A percentile compares a stretch with the other conserved stretches of the same genome.
Conservation (phyloP, 352 stramenopile species). For the Phytophthora citricola region DNA sequence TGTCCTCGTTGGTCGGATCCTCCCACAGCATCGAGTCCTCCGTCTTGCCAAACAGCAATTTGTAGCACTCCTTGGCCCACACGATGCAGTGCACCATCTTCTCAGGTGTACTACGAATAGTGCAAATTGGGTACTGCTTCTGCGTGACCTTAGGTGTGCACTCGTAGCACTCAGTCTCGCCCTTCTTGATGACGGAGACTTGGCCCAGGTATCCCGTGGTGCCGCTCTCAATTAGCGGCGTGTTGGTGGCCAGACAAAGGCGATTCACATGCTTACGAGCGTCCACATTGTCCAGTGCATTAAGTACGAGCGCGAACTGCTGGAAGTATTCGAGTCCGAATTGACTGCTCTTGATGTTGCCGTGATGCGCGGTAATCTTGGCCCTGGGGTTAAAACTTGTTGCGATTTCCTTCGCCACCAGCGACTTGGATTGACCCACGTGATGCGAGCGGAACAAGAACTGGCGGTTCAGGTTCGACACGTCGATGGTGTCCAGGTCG, state of each 20-base stretch:
- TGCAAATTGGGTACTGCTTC: conserved; percentile 99
- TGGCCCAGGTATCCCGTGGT: conserved; percentile 99
- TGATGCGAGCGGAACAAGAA: conserved; percentile 99
- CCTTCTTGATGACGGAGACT: conserved; percentile 97
- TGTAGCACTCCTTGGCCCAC: conserved; percentile 96
- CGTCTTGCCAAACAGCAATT: conserved; percentile 86
- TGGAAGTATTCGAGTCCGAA: conserved; percentile 96
- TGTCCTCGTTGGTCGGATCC: conserved; percentile 76
- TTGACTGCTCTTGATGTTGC: conserved; percentile 96
- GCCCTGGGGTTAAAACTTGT: conserved; percentile 89
- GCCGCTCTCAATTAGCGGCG: conserved; percentile 96
- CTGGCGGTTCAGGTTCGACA: conserved; percentile 99
- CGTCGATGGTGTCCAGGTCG: conserved; percentile 99
- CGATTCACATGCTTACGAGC: conserved; percentile 99
- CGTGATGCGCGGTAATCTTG: conserved; percentile 95
- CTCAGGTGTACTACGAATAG: conserved; percentile 98
- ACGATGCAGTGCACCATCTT: conserved; percentile 99
- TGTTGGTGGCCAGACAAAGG: conserved; percentile 93
- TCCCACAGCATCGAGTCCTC: conserved; percentile 97
- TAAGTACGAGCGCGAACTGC: conserved; percentile 98
- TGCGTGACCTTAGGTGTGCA: conserved; percentile 95
- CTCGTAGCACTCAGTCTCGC: conserved; percentile 99
- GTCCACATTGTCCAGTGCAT: conserved; percentile 99
- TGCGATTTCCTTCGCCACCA: conserved; percentile 83
- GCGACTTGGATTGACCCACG: conserved; percentile 97